Base-by-base conservation (phyloP, 768 basidiomycete genomes). In the Lyophyllum decastes region DNA sequence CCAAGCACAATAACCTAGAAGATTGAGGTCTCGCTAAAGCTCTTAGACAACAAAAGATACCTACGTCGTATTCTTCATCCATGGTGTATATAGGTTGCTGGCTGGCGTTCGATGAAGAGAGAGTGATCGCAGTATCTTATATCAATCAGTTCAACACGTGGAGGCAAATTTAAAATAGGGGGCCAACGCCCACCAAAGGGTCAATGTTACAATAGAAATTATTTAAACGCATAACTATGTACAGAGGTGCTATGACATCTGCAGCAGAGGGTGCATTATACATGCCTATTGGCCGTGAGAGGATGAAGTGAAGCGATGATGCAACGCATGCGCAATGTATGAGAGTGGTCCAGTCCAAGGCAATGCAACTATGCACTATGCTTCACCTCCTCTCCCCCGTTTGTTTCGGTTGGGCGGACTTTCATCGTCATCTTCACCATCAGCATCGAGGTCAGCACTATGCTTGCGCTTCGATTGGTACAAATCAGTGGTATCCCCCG, bases 31-130 rank as follows among this genome's bases (percentile, higher is more conserved):
- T 47, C 56, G 45, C 22, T 21, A 33, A 16, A 30, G 12, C 55
- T 30, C 56, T 56, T 22, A 27, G 45, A 19, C 35, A 33, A 33
- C 22, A 40, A 34, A 49, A 54, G 41, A 19, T 35, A 34, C 68
- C 73, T 73, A 97, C 95, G 75, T 98, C 95, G 79, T 98, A 98
- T 82, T 93, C 90, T 82, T 98, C 96, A 89, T 99, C 96, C 96
- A 99, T 97, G 73, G 68, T 62, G 65, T 54, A 63, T 63, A 58
- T 65, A 30, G 30, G 59, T 66, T 58, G 65, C 66, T 57, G 64
- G 65, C 66, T 57, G 64, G 62, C 7, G 40, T 65, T 64, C 63
- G 52, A 63, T 63, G 44, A 40, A 46, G 49, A 38, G 14, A 46
- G 40, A 45, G 50, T 12, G 48, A 48, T 57, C 58, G 50, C 27